phyloP scores from a whole-genome alignment of 2,329 filamentous ascomycete species.

The Tolypocladium amazonense region DNA sequence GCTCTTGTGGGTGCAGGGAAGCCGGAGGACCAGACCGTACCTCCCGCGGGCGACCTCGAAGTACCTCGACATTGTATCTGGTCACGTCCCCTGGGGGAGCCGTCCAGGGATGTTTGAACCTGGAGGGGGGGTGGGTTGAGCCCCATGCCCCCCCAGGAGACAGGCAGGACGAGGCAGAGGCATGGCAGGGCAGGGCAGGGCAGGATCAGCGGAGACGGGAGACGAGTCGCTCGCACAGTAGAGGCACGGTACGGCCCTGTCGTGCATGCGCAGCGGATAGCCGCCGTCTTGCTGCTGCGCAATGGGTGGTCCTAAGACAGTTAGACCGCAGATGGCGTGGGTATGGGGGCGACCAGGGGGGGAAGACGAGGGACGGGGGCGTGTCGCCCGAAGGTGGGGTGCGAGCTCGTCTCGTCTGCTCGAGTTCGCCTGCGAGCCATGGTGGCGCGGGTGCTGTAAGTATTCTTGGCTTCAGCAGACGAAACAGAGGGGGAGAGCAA shows the following conservation, averaged over 20 bases:
- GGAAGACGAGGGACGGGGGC: not conserved
- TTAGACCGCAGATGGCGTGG: constrained; percentile 1
- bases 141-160: not conserved
- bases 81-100: not conserved
- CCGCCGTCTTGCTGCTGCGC: constrained; percentile 13
- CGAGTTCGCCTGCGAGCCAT: not conserved
- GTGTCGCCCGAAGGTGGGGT: not conserved
- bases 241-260: constrained; percentile 9
- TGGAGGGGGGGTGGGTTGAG: not conserved
- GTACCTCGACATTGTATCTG: constrained; percentile 4
- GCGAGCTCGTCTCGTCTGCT: not conserved
- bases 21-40: constrained; percentile 2
- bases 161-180: not conserved
- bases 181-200: constrained; percentile 1
- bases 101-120: not conserved
- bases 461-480: not conserved
- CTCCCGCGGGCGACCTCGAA: not conserved
- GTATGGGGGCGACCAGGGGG: constrained; percentile 1
- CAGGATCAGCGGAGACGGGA: not conserved
- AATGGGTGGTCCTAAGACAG: constrained; percentile 1
- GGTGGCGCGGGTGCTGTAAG: not conserved
- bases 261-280: constrained; percentile 19
- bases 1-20: constrained; percentile 4
- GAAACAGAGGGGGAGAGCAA: not conserved
- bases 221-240: not conserved